Evolutionary conservation across 805 yeast species (phyloP), one percentile per base, ranked within the genome.

Genomic region (Schizosaccharomyces japonicus): DNA sequence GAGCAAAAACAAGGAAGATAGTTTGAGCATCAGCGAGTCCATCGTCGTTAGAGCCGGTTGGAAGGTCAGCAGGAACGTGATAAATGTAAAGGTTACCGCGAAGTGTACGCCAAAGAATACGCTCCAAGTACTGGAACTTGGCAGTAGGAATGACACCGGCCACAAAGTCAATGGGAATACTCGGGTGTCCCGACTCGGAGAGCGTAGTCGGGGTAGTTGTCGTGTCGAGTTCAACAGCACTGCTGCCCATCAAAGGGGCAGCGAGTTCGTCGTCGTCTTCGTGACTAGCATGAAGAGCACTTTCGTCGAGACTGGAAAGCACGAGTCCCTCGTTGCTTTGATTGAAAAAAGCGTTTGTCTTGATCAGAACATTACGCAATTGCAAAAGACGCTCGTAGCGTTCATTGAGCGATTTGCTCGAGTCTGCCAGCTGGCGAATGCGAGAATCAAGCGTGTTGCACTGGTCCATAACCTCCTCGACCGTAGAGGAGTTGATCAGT

Each of bases 51-150:
- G 72, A 70, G 2, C 28, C 42, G 23, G 7, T 25, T 7, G 23
- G 17, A 5, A 36, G 15, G 23, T 36, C 42, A 17, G 42, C 42
- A 7, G 27, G 42, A 2, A 21, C 23, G 52, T 79, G 72, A 54
- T 77, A 76, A 60, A 85, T 72, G 57, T 72, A 82, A 53, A 92
- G 66, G 60, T 90, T 90, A 57, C 98, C 98, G 60, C 98, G 75
- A 52, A 87, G 70, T 17, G 83, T 75, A 63, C 99, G 73, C 94
- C 95, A 90, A 45, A 84, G 64, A 49, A 90, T 82, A 56, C 76
- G 80, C 58, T 84, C 84, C 52, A 90, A 66, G 1, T 78, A 67
- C 13, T 70, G 72, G 26, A 83, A 68, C 57, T 79, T 80, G 8
- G 67, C 72, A 55, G 90, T 71, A 40, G 75, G 70, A 44, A 90